Evolutionary conservation across 73 alveolate species (phyloP).

Genomic region (Stentor coeruleus): DNA sequence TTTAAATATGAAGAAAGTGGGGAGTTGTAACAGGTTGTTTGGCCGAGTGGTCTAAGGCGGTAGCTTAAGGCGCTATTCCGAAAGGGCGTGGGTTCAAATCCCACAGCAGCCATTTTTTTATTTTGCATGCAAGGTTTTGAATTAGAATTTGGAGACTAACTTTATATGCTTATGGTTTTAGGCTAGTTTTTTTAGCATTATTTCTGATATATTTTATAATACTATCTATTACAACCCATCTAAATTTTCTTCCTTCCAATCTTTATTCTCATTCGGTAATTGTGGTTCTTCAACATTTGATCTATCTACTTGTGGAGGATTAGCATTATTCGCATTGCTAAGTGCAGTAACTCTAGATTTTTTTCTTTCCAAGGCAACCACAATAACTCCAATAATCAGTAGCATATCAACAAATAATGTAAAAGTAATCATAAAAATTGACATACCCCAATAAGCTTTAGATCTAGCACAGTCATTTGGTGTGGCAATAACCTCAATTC

Average conservation of each 20-base stretch:
- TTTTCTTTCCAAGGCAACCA: background rate
- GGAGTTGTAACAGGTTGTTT: background rate
- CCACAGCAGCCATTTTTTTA: background rate
- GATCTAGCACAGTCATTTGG: background rate
- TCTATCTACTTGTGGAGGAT: no score
- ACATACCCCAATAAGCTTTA: background rate
- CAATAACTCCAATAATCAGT: background rate
- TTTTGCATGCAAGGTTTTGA: background rate
- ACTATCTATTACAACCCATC: background rate
- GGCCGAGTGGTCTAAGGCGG: no score
- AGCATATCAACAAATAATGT: background rate
- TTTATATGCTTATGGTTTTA: background rate
- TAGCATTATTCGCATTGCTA: background rate
- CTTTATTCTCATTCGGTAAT: background rate
- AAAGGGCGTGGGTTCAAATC: constrained; percentile 8
- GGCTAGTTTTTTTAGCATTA: background rate
- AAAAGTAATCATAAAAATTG: background rate
- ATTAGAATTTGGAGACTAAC: no score
- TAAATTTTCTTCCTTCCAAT: background rate
- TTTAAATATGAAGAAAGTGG: background rate
- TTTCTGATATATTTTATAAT: no score
- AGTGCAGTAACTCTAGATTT: background rate
- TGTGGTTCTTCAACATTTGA: background rate
- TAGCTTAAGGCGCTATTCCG: no score
- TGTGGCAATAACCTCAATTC: background rate